Percentiles rank a stretch among this genome's conserved stretches.
Conservation (phyloP, 805 yeast genomes). For the Kodamaea kakaduensis region DNA sequence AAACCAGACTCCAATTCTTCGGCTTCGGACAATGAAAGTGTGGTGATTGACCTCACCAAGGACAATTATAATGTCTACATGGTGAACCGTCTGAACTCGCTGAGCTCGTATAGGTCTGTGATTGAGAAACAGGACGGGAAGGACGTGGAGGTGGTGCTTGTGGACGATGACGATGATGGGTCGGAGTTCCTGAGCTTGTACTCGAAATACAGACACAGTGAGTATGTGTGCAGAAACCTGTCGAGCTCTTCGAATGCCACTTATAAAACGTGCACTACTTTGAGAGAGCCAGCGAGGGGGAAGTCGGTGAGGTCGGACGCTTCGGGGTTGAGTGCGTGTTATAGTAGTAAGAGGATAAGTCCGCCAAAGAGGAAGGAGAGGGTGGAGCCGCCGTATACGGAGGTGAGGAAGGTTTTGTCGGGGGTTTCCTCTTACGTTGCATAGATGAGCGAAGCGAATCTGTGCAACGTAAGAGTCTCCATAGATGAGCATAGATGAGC, state of each 20-base stretch:
- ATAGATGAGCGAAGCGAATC: too few relatives aligned
- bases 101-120: constrained; percentile 35
- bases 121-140: constrained; percentile 38
- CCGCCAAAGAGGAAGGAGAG: constrained; percentile 6
- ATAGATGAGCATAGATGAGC: too few relatives aligned
- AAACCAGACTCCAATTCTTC: constrained; percentile 26
- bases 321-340: constrained; percentile 6
- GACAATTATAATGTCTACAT: constrained; percentile 37
- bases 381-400: neutral
- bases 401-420: neutral
- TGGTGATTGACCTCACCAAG: constrained; percentile 39
- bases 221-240: constrained; percentile 24
- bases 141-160: constrained; percentile 41
- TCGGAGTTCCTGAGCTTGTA: constrained; percentile 39
- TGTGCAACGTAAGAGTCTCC: too few relatives aligned
- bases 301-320: constrained; percentile 6
- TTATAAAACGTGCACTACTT: constrained; percentile 1
- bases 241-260: constrained; percentile 17
- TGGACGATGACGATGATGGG: constrained; percentile 33
- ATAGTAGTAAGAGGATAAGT: constrained; percentile 4
- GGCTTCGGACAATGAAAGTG: constrained; percentile 34
- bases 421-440: constrained; percentile 17
- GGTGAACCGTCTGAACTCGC: constrained; percentile 33
- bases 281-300: too few relatives aligned
- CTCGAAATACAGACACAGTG: constrained; percentile 32